Conservation (phyloP, 306 rosid genomes). For the Hippophae gyantsensis region DNA sequence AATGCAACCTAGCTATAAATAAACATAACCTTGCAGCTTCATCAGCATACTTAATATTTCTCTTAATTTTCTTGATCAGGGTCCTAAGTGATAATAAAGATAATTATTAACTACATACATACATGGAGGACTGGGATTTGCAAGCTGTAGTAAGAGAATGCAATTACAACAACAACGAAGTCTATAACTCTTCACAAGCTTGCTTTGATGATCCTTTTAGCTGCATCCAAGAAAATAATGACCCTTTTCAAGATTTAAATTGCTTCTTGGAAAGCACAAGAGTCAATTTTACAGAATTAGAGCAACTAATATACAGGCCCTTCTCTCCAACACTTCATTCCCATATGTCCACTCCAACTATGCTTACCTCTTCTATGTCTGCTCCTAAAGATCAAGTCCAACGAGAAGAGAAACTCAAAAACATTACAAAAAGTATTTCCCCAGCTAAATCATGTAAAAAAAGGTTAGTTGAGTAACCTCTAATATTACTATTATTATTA, state of each 20-base stretch:
- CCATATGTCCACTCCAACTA: conserved; percentile 25
- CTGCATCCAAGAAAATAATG: conserved; percentile 24
- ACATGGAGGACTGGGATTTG: conserved; percentile 76
- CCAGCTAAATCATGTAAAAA: conserved; percentile 22
- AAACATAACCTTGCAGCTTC: conserved; percentile 8
- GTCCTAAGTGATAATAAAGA: background rate
- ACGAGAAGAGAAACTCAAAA: conserved; percentile 22
- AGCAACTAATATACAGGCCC: conserved; percentile 43
- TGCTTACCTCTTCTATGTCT: conserved; percentile 24
- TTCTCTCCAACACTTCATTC: conserved; percentile 41
- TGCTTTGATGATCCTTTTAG: background rate
- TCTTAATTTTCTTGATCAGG: too few species aligned
- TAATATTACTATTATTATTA: background rate
- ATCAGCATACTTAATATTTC: too few species aligned
- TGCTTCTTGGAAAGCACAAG: conserved; percentile 34
- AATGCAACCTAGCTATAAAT: background rate
- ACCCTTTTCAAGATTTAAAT: conserved; percentile 24
- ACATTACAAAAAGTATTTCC: conserved; percentile 16
- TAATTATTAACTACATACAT: background rate
- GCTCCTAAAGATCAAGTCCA: conserved; percentile 28
- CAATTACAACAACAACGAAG: background rate
- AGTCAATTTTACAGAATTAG: conserved; percentile 39
- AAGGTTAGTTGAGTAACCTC: conserved; percentile 27
- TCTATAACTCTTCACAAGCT: conserved; percentile 14
- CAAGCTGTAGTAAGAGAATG: conserved; percentile 67